A percentile compares a stretch with the other conserved stretches of the same genome.
Conservation (phyloP, 768 basidiomycete species). For the Xerocomellus amylosporus region DNA sequence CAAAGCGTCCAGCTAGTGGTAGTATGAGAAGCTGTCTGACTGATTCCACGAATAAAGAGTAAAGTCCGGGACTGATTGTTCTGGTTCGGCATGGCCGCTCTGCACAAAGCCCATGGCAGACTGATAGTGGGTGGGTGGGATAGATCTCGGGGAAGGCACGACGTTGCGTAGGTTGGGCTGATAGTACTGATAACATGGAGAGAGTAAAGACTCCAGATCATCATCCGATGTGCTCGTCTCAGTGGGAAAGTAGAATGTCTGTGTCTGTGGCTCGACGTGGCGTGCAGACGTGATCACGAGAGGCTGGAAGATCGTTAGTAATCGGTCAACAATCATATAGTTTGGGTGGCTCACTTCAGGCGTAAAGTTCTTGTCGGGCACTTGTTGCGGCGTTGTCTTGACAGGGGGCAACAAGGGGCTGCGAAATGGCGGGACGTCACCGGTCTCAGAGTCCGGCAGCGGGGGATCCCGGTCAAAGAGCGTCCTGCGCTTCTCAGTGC, state of each 20-base stretch:
- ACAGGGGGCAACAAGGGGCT: constrained; percentile 32
- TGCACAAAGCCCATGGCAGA: constrained; percentile 15
- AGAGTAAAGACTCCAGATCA: background rate
- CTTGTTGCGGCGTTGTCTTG: background rate
- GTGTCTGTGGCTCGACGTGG: constrained; percentile 5
- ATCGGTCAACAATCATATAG: background rate
- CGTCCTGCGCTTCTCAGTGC: background rate
- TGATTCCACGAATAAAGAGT: constrained; percentile 24
- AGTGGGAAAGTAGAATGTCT: background rate
- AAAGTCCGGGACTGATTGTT: constrained; percentile 15
- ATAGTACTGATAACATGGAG: constrained; percentile 7
- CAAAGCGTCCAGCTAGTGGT: constrained; percentile 17
- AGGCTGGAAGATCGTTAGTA: constrained; percentile 9
- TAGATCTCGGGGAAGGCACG: background rate
- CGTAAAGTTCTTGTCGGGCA: background rate
- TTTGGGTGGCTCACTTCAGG: constrained; percentile 14
- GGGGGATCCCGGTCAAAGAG: background rate
- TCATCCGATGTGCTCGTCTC: background rate
- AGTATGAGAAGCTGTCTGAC: constrained; percentile 22
- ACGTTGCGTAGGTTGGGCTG: background rate
- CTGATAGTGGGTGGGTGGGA: constrained; percentile 7
- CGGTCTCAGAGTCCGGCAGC: background rate
- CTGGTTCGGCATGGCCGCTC: background rate
- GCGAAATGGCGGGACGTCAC: constrained; percentile 24
- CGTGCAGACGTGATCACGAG: background rate